Conservation (phyloP, 129 eudicot species). For the Flaveria ramosissima region DNA sequence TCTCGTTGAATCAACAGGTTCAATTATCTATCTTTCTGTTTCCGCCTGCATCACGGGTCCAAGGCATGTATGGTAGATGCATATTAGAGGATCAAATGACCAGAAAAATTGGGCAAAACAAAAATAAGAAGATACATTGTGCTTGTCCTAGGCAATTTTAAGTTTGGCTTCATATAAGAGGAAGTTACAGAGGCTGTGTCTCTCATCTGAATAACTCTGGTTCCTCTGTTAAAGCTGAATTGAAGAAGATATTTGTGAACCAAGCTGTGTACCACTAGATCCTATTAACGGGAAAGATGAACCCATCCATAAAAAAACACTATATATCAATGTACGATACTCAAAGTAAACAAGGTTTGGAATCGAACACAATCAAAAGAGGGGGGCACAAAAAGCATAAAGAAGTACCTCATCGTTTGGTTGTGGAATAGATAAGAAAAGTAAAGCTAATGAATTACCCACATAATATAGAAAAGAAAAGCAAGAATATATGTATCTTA, state of each 20-base stretch:
- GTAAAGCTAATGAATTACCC: too few species aligned
- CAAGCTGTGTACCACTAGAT: too few species aligned
- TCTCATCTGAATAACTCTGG: too few species aligned
- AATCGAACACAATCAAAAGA: neutral
- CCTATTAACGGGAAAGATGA: constrained; percentile 48
- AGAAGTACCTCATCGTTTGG: constrained; percentile 53
- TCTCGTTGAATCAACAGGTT: too few species aligned
- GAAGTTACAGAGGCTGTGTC: constrained; percentile 45
- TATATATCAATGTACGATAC: constrained; percentile 4
- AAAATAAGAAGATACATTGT: too few species aligned
- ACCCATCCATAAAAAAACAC: neutral
- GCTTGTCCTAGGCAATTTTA: too few species aligned
- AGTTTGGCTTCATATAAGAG: constrained; percentile 40
- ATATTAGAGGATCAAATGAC: neutral
- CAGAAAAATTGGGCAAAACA: neutral
- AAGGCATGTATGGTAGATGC: constrained; percentile 56
- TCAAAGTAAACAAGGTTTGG: neutral
- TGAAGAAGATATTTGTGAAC: too few species aligned
- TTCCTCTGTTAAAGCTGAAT: too few species aligned
- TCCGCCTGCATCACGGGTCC: too few species aligned
- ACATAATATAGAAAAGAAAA: too few species aligned
- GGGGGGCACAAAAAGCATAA: neutral
- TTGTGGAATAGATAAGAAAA: constrained; percentile 29
- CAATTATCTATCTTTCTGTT: too few species aligned
- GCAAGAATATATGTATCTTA: too few species aligned